Conservation (phyloP, 345 rosid species). For the Citropsis articulata region DNA sequence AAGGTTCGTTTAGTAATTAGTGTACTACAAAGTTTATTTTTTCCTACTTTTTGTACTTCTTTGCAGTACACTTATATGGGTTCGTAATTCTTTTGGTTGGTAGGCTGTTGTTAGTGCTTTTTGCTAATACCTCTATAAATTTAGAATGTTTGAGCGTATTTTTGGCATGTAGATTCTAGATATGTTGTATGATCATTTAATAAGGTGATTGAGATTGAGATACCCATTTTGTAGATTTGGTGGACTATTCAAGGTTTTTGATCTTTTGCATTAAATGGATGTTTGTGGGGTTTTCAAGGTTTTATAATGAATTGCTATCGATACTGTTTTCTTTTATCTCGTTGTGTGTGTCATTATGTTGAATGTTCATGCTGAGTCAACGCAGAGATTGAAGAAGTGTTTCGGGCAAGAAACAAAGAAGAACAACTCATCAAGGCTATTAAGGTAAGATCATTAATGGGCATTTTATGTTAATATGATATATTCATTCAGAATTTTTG, state of each 20-base stretch:
- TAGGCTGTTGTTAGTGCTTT: background rate
- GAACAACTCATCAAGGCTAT: background rate
- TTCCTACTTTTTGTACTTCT: constrained; percentile 23
- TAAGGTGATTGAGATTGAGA: background rate
- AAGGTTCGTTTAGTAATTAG: background rate
- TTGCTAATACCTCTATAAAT: background rate
- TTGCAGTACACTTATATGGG: constrained; percentile 26
- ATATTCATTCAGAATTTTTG: background rate
- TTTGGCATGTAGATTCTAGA: background rate
- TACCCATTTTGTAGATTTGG: constrained; percentile 5
- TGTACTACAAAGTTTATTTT: constrained; percentile 26
- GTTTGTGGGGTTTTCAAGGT: background rate
- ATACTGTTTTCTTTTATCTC: background rate
- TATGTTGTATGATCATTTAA: background rate
- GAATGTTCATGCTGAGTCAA: background rate
- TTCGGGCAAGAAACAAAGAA: background rate
- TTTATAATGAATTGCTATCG: background rate
- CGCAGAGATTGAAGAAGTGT: background rate
- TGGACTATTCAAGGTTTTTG: background rate
- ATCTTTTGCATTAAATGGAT: background rate
- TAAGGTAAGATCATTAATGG: background rate
- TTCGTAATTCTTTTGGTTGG: background rate
- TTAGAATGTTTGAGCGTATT: background rate
- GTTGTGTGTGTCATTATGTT: background rate
- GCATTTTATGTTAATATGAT: background rate